These are phyloP conservation scores for Chlamydomonas sphaeroides DNA, from an alignment of 139 green algal species.

Conservation along the genomic window DNA sequence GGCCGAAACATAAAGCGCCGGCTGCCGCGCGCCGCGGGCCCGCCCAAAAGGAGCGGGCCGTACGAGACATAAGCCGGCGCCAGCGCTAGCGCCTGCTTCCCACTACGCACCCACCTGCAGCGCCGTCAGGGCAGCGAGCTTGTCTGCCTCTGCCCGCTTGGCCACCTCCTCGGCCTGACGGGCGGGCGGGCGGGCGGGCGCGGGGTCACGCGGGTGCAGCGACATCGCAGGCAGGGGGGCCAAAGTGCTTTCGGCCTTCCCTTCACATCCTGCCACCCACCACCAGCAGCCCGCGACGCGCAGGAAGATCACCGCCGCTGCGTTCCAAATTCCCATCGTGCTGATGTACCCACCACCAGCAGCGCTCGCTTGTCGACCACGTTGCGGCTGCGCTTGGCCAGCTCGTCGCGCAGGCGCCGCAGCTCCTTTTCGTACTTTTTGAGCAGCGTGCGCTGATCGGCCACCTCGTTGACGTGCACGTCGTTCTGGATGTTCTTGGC, in stretches of 20 bases:
- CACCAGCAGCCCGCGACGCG: too few species aligned
- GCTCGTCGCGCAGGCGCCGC: conserved; percentile 84
- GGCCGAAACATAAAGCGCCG: too few species aligned
- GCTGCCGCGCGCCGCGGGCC: too few species aligned
- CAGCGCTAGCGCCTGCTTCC: too few species aligned
- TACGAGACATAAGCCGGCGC: too few species aligned
- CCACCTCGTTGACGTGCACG: conserved; percentile 94
- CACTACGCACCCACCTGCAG: conserved; percentile 69
- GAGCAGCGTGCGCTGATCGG: conserved; percentile 94
- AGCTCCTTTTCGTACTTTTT: conserved; percentile 96
- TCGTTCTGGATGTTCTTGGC: conserved; percentile 96
- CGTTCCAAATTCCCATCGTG: too few species aligned
- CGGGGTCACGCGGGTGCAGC: too few species aligned
- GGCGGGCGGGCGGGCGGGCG: background rate
- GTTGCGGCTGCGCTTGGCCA: conserved; percentile 81
- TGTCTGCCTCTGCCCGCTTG: conserved; percentile 92
- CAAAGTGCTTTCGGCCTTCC: too few species aligned
- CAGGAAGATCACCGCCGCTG: too few species aligned
- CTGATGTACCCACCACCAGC: conserved; percentile 82
- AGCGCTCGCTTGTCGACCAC: conserved; percentile 93
- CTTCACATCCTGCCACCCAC: too few species aligned
- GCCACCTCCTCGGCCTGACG: conserved; percentile 91
- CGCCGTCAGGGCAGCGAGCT: conserved; percentile 92
- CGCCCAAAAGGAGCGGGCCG: too few species aligned
- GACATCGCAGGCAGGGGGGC: too few species aligned